A percentile compares a stretch with the other conserved stretches of the same genome.
Evolutionary conservation across 2,329 filamentous ascomycete genomes (phyloP).

Genomic region (Curvularia sp.): DNA sequence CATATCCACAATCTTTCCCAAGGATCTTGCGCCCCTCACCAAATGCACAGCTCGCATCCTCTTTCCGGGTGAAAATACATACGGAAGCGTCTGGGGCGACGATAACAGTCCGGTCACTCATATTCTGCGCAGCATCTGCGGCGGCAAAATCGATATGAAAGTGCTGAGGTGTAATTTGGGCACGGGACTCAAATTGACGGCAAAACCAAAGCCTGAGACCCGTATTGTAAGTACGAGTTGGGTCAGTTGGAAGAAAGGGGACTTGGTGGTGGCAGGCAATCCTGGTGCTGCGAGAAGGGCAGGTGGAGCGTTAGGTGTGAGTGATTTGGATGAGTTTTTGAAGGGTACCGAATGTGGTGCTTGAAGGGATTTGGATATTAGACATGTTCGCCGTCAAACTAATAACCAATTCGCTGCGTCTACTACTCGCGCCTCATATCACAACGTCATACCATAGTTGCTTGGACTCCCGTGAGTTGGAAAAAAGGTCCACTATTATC

Average conservation of each 20-base stretch:
- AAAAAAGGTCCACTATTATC: neutral
- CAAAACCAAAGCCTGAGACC: conserved; percentile 24
- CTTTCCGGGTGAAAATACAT: conserved; percentile 50
- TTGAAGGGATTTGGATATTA: neutral
- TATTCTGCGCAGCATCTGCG: conserved; percentile 48
- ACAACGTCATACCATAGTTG: neutral
- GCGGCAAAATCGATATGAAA: conserved; percentile 46
- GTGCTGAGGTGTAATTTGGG: conserved; percentile 27
- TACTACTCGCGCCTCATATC: neutral
- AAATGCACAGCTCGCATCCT: conserved; percentile 51
- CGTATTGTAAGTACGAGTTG: conserved; percentile 36
- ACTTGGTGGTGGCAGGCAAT: neutral
- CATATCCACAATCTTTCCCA: conserved; percentile 44
- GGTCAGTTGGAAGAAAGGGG: conserved; percentile 33
- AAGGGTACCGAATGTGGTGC: neutral
- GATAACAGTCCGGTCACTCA: conserved; percentile 48
- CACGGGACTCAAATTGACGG: conserved; percentile 25
- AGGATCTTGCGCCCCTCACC: conserved; percentile 26
- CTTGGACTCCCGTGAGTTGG: neutral
- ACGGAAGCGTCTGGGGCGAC: conserved; percentile 51
- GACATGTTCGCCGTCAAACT: neutral
- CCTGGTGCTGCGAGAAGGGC: conserved; percentile 3
- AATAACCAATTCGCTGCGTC: neutral
- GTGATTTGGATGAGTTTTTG: conserved; percentile 16
- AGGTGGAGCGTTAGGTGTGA: conserved; percentile 3